Percentiles rank a stretch among this genome's conserved stretches.
phyloP scores from a whole-genome alignment of 2,329 filamentous ascomycete species.

The Arthrobotrys musiformis region DNA sequence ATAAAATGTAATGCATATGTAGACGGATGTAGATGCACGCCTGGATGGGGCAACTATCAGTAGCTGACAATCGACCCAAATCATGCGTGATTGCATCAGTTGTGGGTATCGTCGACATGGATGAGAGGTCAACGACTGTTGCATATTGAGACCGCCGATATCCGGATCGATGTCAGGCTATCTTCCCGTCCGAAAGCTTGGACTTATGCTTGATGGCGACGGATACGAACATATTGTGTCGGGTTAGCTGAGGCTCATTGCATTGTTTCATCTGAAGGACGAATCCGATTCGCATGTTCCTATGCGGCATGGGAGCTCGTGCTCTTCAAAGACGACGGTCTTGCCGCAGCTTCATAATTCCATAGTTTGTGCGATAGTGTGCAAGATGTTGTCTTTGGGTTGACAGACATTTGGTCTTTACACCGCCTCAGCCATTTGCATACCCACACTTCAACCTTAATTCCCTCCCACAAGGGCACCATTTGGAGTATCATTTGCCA shows the following conservation, averaged over 20 bases:
- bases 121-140: background rate
- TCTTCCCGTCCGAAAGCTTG: conserved; percentile 14
- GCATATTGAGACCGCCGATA: conserved; percentile 28
- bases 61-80: conserved; percentile 29
- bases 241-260: conserved; percentile 40
- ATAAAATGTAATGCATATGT: conserved; percentile 29
- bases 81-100: conserved; percentile 21
- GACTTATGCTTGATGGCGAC: conserved; percentile 3
- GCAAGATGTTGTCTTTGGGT: conserved; percentile 2
- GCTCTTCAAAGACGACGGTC: conserved; percentile 12
- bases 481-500: conserved; percentile 2
- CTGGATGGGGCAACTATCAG: conserved; percentile 17
- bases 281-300: conserved; percentile 37
- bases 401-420: conserved; percentile 1
- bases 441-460: background rate
- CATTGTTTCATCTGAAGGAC: conserved; percentile 40
- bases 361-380: conserved; percentile 13
- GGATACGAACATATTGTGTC: background rate
- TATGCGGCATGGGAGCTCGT: conserved; percentile 29
- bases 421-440: background rate
- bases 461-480: background rate
- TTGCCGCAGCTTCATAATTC: conserved; percentile 21
- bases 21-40: conserved; percentile 21
- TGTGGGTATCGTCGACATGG: conserved; percentile 30
- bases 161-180: conserved; percentile 34